These are phyloP conservation scores for Xylaria sp. DNA, from an alignment of 2,329 filamentous ascomycete species.

Conservation along the genomic window DNA sequence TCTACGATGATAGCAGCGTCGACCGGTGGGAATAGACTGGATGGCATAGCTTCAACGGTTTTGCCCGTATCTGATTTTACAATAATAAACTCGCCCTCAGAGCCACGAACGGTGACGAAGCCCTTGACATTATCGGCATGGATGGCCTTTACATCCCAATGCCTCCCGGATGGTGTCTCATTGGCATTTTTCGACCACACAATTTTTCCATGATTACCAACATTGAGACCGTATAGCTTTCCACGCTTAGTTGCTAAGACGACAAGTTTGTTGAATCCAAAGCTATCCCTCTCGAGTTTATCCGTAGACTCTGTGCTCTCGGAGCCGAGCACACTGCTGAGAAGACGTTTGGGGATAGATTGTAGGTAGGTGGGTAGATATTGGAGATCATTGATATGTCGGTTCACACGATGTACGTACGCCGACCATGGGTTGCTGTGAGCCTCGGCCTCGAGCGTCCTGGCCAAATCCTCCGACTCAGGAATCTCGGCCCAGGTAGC, in stretches of 20 bases:
- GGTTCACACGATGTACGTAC: conserved; percentile 87
- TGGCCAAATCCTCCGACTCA: conserved; percentile 77
- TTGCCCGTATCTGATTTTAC: conserved; percentile 65
- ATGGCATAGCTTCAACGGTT: conserved; percentile 56
- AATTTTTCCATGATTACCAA: conserved; percentile 76
- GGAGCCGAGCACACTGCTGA: conserved; percentile 71
- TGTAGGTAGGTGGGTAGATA: conserved; percentile 79
- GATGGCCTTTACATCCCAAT: conserved; percentile 76
- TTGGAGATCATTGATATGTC: conserved; percentile 82
- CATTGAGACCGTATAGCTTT: conserved; percentile 81
- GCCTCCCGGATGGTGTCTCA: conserved; percentile 63
- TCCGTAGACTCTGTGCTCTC: conserved; percentile 56
- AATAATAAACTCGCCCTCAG: conserved; percentile 70
- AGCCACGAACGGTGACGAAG: conserved; percentile 66
- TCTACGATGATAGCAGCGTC: conserved; percentile 64
- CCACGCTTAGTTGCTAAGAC: conserved; percentile 83
- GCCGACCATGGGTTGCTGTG: conserved; percentile 82
- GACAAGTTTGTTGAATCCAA: conserved; percentile 89
- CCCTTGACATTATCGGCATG: conserved; percentile 67
- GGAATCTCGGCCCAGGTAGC: conserved; percentile 84
- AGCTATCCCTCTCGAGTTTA: conserved; percentile 73
- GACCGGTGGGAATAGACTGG: conserved; percentile 53
- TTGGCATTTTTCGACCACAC: conserved; percentile 78
- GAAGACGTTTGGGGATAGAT: conserved; percentile 73
- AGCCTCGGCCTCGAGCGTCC: conserved; percentile 85